These are phyloP conservation scores for Claviceps monticola DNA, from an alignment of 2,329 filamentous ascomycete genomes.

Conservation along the genomic window DNA sequence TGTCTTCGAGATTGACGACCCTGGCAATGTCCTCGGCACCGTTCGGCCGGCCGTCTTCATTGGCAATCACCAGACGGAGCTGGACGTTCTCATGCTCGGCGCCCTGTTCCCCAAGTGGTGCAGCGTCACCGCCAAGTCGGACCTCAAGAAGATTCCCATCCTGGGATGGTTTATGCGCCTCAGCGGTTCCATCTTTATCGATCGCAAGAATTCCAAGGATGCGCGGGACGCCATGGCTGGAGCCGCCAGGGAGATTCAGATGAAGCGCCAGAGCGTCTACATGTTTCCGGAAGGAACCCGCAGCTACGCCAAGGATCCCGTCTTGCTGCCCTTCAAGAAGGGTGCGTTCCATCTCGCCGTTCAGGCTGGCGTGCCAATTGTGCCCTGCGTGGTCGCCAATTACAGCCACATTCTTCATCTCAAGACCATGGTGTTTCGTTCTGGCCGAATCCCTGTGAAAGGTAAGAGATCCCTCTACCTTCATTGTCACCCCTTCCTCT, in stretches of 20 bases:
- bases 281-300: constrained; percentile 90
- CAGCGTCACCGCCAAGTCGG: constrained; percentile 84
- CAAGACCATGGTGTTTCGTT: constrained; percentile 49
- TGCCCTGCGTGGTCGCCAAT: constrained; percentile 72
- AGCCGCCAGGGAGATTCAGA: constrained; percentile 67
- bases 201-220: constrained; percentile 70
- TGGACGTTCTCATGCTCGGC: constrained; percentile 87
- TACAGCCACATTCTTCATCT: constrained; percentile 60
- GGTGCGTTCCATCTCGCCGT: constrained; percentile 93
- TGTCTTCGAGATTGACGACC: constrained; percentile 59
- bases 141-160: constrained; percentile 64
- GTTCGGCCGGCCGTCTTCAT: constrained; percentile 78
- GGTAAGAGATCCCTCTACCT: constrained; percentile 30
- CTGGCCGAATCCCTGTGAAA: constrained; percentile 61
- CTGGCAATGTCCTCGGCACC: constrained; percentile 45
- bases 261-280: constrained; percentile 60
- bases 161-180: constrained; percentile 91
- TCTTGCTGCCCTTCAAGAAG: constrained; percentile 93
- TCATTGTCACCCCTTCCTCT: too few species aligned
- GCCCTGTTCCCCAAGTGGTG: constrained; percentile 81
- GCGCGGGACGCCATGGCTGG: constrained; percentile 75
- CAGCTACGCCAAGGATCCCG: constrained; percentile 71
- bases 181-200: constrained; percentile 87
- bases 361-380: constrained; percentile 83
- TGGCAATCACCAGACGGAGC: constrained; percentile 90